These are phyloP conservation scores for Penicillium lagena DNA, from an alignment of 495 filamentous ascomycete species.

Conservation along the genomic window DNA sequence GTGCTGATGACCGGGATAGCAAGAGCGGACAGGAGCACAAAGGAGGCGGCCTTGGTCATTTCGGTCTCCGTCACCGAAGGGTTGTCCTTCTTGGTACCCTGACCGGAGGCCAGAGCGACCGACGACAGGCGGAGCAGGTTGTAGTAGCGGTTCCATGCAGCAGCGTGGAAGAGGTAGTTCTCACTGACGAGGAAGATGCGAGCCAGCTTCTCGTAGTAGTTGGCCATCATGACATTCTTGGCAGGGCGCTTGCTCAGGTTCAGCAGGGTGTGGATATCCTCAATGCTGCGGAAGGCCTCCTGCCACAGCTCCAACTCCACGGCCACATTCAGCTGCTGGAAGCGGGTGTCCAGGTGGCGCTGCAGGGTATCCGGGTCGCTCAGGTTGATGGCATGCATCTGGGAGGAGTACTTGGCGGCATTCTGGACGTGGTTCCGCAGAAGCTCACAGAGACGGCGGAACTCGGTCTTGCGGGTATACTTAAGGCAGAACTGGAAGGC, in stretches of 20 bases:
- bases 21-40: conserved; percentile 91
- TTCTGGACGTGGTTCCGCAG: conserved; percentile 98
- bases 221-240: conserved; percentile 99
- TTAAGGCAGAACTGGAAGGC: conserved; percentile 98
- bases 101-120: conserved; percentile 74
- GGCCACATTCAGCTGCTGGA: conserved; percentile 96
- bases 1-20: conserved; percentile 99
- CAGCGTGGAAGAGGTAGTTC: conserved; percentile 98
- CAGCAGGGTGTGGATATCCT: conserved; percentile 98
- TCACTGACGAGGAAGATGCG: conserved; percentile 98
- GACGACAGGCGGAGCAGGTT: conserved; percentile 89
- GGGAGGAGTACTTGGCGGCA: conserved; percentile 95
- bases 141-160: conserved; percentile 94
- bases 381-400: conserved; percentile 99
- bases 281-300: conserved; percentile 96
- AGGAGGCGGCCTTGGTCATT: conserved; percentile 81
- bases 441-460: conserved; percentile 94
- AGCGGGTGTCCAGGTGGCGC: conserved; percentile 93
- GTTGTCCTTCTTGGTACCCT: conserved; percentile 88
- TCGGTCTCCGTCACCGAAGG: conserved; percentile 83
- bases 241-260: conserved; percentile 97
- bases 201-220: conserved; percentile 99
- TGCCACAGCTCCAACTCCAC: conserved; percentile 98
- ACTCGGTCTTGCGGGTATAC: conserved; percentile 98
- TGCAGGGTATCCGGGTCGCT: conserved; percentile 96